phyloP scores from a whole-genome alignment of 225 moss, liverwort and hornwort genomes.

The Polytrichum formosum region DNA sequence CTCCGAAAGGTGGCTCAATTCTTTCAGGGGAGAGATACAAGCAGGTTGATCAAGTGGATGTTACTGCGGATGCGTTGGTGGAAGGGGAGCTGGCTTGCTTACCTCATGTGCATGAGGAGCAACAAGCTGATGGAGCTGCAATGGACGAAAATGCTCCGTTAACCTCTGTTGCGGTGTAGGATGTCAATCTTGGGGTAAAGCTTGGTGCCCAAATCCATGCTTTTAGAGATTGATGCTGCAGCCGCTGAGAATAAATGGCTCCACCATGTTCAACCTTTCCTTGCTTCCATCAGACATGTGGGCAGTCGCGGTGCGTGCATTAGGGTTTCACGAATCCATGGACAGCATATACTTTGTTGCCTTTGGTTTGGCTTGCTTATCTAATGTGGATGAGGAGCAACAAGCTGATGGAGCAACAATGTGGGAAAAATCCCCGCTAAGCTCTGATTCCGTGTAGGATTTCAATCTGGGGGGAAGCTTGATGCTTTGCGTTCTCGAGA shows the following conservation, averaged over 20 bases:
- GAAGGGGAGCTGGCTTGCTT: slow-evolving; percentile 37
- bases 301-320: slow-evolving; percentile 73
- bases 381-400: too few species aligned
- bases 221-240: slow-evolving; percentile 62
- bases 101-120: too few species aligned
- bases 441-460: too few species aligned
- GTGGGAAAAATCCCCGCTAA: too few species aligned
- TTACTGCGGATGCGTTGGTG: background rate
- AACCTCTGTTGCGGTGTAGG: too few species aligned
- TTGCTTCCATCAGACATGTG: slow-evolving; percentile 92
- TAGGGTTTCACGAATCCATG: slow-evolving; percentile 64
- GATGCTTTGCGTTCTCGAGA: slow-evolving; percentile 20
- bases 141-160: too few species aligned
- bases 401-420: too few species aligned
- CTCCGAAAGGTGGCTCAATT: slow-evolving; percentile 7
- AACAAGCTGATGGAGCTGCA: too few species aligned
- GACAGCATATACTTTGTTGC: slow-evolving; percentile 57
- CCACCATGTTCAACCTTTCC: slow-evolving; percentile 90
- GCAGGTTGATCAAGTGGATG: slow-evolving; percentile 36
- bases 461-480: too few species aligned
- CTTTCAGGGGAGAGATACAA: slow-evolving; percentile 25
- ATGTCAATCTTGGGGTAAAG: too few species aligned
- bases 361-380: slow-evolving; percentile 34
- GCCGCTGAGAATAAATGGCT: slow-evolving; percentile 73
- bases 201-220: slow-evolving; percentile 6